Base-by-base conservation (phyloP, 2,329 filamentous ascomycete species). In the Neoscytalidium dimidiatum region DNA sequence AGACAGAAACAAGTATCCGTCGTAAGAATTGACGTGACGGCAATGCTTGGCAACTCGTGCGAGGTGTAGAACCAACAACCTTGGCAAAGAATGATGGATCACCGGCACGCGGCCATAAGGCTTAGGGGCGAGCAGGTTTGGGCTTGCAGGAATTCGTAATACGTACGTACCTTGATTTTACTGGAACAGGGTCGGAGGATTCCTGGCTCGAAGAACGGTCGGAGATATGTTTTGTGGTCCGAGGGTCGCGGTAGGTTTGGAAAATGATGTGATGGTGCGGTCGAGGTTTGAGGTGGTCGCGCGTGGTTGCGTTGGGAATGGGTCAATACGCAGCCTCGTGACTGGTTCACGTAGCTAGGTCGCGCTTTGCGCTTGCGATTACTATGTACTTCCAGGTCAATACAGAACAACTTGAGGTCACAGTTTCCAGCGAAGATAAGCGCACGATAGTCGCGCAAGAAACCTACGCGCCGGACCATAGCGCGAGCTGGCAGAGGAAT, bases 291-390 rank as follows among this genome's bases (percentile, higher is more conserved):
- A 58, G 38, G 5, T 31, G 29, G 56, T 19, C 23, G 26, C 26
- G 56, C 41, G 53, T 17, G 38, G 41, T 33, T 46, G 28, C 33
- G 41, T 60, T 46, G 56, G 26, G 56, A 28, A 46, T 60, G 29
- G 26, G 38, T 31, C 31, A 38, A 44, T 11, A 26, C 53, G 38
- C 23, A 35, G 19, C 28, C 56, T 31, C 21, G 53, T 44, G 53
- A 31, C 38, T 44, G 53, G 53, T 31, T 44, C 26, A 44, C 56
- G 56, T 46, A 60, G 56, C 41, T 60, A 46, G 29, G 28, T 60
- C 28, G 56, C 56, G 56, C 38, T 41, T 14, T 33, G 56, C 53
- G 56, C 28, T 31, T 46, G 56, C 38, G 56, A 60, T 60, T 60
- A 60, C 56, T 60, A 23, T 43, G 29, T 31, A 28, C 38, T 21